A percentile compares a stretch with the other conserved stretches of the same genome.
Conservation (phyloP, 805 yeast species). For the Kazachstania viticola region DNA sequence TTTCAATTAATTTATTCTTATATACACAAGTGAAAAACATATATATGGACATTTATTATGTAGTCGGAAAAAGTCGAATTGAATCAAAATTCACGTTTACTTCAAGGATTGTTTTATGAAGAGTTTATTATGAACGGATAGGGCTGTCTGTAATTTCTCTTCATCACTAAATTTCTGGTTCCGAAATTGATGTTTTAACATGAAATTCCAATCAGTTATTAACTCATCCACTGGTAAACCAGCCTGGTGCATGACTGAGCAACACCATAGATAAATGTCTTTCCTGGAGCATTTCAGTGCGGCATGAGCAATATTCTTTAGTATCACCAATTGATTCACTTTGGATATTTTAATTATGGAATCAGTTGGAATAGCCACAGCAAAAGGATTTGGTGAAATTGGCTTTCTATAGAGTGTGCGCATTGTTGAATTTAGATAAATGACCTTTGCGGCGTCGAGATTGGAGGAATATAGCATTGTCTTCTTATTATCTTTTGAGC, state of each 20-base stretch:
- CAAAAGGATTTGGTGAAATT: constrained; percentile 15
- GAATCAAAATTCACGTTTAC: too few species aligned
- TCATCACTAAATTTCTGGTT: constrained; percentile 2
- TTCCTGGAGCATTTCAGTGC: constrained; percentile 10
- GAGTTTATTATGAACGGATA: too few species aligned
- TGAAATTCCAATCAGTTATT: constrained; percentile 16
- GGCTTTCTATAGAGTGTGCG: too few species aligned
- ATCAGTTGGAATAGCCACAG: constrained; percentile 8
- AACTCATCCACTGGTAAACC: constrained; percentile 18
- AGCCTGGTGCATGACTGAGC: constrained; percentile 11
- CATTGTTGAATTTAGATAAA: constrained; percentile 10
- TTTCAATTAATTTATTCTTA: too few species aligned
- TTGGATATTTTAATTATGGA: constrained; percentile 12
- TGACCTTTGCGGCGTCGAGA: constrained; percentile 15
- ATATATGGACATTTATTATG: too few species aligned
- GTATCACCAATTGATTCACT: constrained; percentile 12
- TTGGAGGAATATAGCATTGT: constrained; percentile 1
- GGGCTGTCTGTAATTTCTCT: too few species aligned
- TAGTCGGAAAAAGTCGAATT: too few species aligned
- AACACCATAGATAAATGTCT: constrained; percentile 20
- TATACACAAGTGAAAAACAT: too few species aligned
- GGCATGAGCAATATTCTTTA: constrained; percentile 16
- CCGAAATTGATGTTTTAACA: constrained; percentile 14
- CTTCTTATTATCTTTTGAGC: background rate
- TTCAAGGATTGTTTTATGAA: too few species aligned